Evolutionary conservation across 768 basidiomycete species (phyloP), one percentile per base, ranked within the genome.

Genomic region (Punctularia strigosozonata): DNA sequence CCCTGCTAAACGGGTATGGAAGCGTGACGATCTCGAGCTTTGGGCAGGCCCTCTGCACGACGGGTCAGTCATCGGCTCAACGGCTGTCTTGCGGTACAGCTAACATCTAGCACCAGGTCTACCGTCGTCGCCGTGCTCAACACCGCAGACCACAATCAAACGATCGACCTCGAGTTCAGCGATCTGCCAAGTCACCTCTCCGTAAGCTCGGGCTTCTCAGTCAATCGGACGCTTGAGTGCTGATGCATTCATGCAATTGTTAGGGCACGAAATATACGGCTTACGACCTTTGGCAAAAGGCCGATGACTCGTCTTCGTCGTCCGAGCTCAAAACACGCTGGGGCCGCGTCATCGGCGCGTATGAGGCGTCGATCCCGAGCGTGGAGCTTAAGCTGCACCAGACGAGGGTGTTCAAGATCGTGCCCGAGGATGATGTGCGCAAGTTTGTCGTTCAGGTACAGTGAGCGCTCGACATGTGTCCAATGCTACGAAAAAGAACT

Each of bases 81-180:
- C n/a, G n/a, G n/a, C n/a, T n/a, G n/a, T n/a, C n/a, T n/a, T n/a
- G n/a, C n/a, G n/a, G n/a, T n/a, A n/a, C n/a, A n/a, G n/a, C n/a
- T n/a, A n/a, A n/a, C n/a, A n/a, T n/a, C n/a, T n/a, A n/a, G 26
- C 25, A 24, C 2, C 24, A 55, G 54, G 40, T 35, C 43, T 28
- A 57, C 56, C 32, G 59, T 61, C 22, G 48, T 61, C 21, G 60
- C 60, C 8, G 46, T 64, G 4, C 38, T 62, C 31, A 64, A 63
- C 46, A 59, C 60, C 3, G 52, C 56, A 1, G 51, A 56, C 0
- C 41, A 51, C 13, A 42, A 49, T 6, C 55, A 60, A 38, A 55
- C 49, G 2, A 51, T 57, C 10, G 45, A 51, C 28, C 42, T 61
- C 25, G 39, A 49, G 13, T 49, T 62, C 33, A 39, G n/a, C n/a